Conservation (phyloP, 2,329 filamentous ascomycete species). For the Myriosclerotinia curreyana region DNA sequence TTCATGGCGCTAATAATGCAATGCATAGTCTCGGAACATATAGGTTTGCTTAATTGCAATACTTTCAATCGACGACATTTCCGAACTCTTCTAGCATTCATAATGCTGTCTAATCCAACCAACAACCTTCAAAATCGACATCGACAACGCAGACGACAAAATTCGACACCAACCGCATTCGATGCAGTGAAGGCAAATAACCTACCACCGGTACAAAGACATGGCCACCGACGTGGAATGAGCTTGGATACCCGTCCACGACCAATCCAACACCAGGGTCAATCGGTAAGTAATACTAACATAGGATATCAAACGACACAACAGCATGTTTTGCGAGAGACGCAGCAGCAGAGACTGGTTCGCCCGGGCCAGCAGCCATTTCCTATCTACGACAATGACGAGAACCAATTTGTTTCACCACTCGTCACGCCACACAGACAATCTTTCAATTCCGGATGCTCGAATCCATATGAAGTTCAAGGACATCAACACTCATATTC, state of each 20-base stretch:
- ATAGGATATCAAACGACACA: conserved; percentile 50
- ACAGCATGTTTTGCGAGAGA: conserved; percentile 85
- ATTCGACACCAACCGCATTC: conserved; percentile 77
- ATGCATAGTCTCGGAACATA: conserved; percentile 47
- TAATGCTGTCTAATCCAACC: conserved; percentile 76
- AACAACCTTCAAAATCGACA: conserved; percentile 71
- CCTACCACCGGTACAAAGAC: conserved; percentile 57
- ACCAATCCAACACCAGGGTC: conserved; percentile 45
- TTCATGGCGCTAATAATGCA: conserved; percentile 14
- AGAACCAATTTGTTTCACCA: conserved; percentile 57
- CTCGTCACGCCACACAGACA: conserved; percentile 54
- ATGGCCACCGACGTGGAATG: conserved; percentile 74
- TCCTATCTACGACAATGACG: conserved; percentile 42
- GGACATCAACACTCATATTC: conserved; percentile 30
- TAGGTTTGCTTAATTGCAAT: conserved; percentile 51
- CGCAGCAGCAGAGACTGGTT: conserved; percentile 82
- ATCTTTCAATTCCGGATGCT: conserved; percentile 50
- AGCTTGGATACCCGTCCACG: conserved; percentile 73
- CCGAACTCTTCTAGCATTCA: conserved; percentile 68
- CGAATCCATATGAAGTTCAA: conserved; percentile 36
- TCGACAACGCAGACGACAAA: conserved; percentile 79
- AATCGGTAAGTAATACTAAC: conserved; percentile 55
- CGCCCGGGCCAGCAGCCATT: conserved; percentile 61
- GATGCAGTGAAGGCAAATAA: conserved; percentile 69
- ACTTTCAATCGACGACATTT: conserved; percentile 50